These are phyloP conservation scores for Mycena polygramma DNA, from an alignment of 768 basidiomycete species.

Conservation along the genomic window DNA sequence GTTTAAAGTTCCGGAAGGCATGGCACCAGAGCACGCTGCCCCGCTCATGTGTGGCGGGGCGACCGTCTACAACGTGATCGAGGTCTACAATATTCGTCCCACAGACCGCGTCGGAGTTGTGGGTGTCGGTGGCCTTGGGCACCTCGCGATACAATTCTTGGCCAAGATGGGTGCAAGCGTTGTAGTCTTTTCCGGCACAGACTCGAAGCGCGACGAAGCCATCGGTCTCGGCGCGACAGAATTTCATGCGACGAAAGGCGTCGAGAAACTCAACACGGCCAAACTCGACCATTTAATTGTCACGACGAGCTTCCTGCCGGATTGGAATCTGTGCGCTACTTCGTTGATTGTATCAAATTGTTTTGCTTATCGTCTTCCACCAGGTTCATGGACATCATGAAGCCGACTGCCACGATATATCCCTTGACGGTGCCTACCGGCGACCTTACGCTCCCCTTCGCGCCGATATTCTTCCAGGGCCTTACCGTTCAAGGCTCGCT, in stretches of 20 bases:
- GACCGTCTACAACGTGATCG: slow-evolving; percentile 24
- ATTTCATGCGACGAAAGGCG: slow-evolving; percentile 48
- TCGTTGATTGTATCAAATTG: background rate
- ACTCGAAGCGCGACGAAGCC: slow-evolving; percentile 50
- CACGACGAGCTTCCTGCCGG: slow-evolving; percentile 38
- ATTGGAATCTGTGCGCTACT: slow-evolving; percentile 29
- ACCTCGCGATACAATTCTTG: slow-evolving; percentile 55
- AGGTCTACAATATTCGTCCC: slow-evolving; percentile 37
- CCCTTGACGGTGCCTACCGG: slow-evolving; percentile 17
- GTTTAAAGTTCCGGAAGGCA: slow-evolving; percentile 48
- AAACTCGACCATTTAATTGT: slow-evolving; percentile 42
- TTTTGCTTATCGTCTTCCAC: background rate
- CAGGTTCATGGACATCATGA: slow-evolving; percentile 22
- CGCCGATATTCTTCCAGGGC: slow-evolving; percentile 6
- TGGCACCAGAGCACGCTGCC: slow-evolving; percentile 48
- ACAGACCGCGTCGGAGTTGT: slow-evolving; percentile 51
- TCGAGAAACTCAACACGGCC: slow-evolving; percentile 41
- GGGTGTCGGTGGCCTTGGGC: slow-evolving; percentile 53
- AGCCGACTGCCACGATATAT: slow-evolving; percentile 25
- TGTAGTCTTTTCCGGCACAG: slow-evolving; percentile 50
- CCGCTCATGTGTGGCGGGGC: slow-evolving; percentile 47
- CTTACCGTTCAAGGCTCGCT: slow-evolving; percentile 19
- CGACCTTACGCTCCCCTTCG: slow-evolving; percentile 16
- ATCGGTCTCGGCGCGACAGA: slow-evolving; percentile 49
- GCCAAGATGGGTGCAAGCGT: slow-evolving; percentile 56